These are phyloP conservation scores for Didymella lethalis DNA, from an alignment of 2,329 filamentous ascomycete species.

Conservation along the genomic window DNA sequence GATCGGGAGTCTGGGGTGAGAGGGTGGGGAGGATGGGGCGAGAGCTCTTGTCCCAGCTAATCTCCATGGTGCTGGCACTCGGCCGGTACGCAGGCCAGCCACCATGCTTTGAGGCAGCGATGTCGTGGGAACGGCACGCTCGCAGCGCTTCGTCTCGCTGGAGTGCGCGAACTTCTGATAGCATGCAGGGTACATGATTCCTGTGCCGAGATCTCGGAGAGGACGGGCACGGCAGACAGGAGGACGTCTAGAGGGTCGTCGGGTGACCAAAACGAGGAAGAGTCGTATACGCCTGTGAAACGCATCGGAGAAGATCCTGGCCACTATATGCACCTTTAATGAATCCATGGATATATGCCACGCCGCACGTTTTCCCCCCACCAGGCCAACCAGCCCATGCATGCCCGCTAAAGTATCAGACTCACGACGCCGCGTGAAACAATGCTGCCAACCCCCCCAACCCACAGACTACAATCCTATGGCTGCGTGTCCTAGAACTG, in stretches of 20 bases:
- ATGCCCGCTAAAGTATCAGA: slow-evolving; percentile 8
- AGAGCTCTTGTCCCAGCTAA: too few relatives aligned
- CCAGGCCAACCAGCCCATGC: not conserved
- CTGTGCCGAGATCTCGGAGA: not conserved
- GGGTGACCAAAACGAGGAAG: not conserved
- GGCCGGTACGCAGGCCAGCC: not conserved
- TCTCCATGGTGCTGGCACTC: not conserved
- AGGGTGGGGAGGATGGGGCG: not conserved
- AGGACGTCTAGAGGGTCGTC: not conserved
- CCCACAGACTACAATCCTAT: not conserved
- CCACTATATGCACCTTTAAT: not conserved
- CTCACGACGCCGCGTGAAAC: not conserved
- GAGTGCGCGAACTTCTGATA: not conserved
- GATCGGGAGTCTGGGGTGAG: slow-evolving; percentile 4
- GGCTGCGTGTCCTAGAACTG: slow-evolving; percentile 1
- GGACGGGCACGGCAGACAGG: not conserved
- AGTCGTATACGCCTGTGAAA: not conserved
- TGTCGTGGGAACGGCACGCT: not conserved
- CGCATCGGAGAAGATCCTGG: not conserved
- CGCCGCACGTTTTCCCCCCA: not conserved
- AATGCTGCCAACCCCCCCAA: not conserved
- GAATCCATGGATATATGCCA: not conserved
- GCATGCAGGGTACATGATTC: not conserved
- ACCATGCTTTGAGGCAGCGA: not conserved
- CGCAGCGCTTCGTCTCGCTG: not conserved